Evolutionary conservation across 208 protist species (phyloP), one percentile per base, ranked within the genome.

Genomic region (Leishmania arabica): DNA sequence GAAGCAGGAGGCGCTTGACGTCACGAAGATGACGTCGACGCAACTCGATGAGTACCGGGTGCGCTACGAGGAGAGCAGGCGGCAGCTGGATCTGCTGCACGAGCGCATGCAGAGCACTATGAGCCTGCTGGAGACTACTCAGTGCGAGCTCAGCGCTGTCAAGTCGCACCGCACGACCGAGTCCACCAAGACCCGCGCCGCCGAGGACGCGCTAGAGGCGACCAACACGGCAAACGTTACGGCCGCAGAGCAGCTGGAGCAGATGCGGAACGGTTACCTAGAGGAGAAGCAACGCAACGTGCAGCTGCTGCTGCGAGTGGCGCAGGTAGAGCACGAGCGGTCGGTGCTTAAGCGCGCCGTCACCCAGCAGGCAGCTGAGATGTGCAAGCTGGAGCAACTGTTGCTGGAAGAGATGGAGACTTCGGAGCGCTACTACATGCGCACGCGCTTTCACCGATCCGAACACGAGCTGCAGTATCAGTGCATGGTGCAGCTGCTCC

Each of bases 361-460:
- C 11, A 68, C 64, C 8, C 65, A 84, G 78, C 83, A 78, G 51
- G 78, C 73, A 37, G 68, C 78, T 4, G 93, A 95, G 79, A 82
- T 90, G 40, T 75, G 75, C 73, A 91, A 95, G 84, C 81, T 95
- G 7, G 91, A 97, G 84, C 87, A 92, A 77, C 78, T 94, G 5
- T 62, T 97, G 11, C 79, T 97, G 65, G 91, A 95, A 78, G 90
- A 97, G 81, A 91, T 92, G 66, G 93, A 97, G 75, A 93, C 65
- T 21, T 86, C 90, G 5, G 88, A 95, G 77, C 91, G 93, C 51
- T 91, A 91, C 79, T 95, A 95, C 80, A 58, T 88, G 49, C 87
- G 86, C 47, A 88, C 94, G 82, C 90, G 91, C 47, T 92, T 90
- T 64, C 82, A 90, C 51, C 89, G 84, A 62, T 83, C 85, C 72